Conservation (phyloP, 805 yeast species). For the Yarrowia alimentaria region DNA sequence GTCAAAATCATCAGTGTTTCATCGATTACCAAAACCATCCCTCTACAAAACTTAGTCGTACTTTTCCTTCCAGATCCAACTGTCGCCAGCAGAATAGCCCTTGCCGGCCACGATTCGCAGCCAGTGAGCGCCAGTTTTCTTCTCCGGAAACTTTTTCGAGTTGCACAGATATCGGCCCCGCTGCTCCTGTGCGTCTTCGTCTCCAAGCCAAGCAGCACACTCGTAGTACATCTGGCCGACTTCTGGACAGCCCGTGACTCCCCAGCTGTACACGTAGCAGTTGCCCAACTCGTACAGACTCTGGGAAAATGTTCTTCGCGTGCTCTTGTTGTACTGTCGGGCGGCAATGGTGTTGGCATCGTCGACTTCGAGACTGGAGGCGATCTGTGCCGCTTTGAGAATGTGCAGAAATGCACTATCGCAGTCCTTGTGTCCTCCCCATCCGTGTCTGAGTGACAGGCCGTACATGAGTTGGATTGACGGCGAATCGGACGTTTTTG, state of each 20-base stretch:
- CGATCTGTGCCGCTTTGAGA: not conserved
- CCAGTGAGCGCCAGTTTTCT: slow-evolving; percentile 17
- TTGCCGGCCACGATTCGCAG: slow-evolving; percentile 11
- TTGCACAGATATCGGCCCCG: slow-evolving; percentile 3
- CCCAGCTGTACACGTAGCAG: slow-evolving; percentile 24
- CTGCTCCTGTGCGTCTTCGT: slow-evolving; percentile 25
- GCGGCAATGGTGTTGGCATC: not conserved
- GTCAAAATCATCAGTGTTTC: not conserved
- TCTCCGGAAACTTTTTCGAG: slow-evolving; percentile 16
- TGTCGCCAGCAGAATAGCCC: slow-evolving; percentile 20
- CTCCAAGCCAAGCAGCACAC: slow-evolving; percentile 16
- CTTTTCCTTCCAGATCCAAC: slow-evolving; percentile 27
- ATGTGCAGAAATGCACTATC: not conserved
- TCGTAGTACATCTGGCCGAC: slow-evolving; percentile 24
- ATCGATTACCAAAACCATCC: not conserved
- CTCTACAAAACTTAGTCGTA: too few relatives aligned
- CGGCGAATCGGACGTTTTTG: too few relatives aligned
- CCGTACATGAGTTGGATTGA: slow-evolving; percentile 17
- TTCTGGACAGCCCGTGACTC: not conserved
- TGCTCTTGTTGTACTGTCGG: too few relatives aligned
- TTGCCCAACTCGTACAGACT: slow-evolving; percentile 8
- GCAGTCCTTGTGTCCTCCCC: slow-evolving; percentile 20
- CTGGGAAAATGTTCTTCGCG: too few relatives aligned
- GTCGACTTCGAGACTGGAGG: not conserved
- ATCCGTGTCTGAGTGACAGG: slow-evolving; percentile 10